Percentiles rank a stretch among this genome's conserved stretches.
These are phyloP conservation scores for Colletotrichum sp. DNA, from an alignment of 2,329 filamentous ascomycete genomes.

Conservation along the genomic window DNA sequence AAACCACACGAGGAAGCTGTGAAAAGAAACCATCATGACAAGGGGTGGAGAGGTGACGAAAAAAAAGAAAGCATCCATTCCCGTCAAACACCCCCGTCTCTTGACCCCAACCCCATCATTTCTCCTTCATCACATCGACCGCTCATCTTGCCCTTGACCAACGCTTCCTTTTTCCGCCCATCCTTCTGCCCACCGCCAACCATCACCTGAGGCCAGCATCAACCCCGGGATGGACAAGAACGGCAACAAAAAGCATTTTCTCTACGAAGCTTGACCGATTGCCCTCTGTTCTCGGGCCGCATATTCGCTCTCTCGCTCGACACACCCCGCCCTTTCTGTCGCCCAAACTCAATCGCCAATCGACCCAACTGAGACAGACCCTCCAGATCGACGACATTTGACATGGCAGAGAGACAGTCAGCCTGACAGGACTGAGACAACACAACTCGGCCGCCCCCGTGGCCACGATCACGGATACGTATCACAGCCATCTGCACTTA, in stretches of 20 bases:
- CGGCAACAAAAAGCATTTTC: background rate
- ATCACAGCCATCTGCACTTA: background rate
- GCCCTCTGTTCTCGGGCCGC: background rate
- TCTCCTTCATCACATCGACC: constrained; percentile 5
- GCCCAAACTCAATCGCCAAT: constrained; percentile 8
- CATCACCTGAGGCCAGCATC: background rate
- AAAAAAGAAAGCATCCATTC: constrained; percentile 6
- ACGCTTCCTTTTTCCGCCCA: background rate
- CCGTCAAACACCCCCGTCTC: background rate
- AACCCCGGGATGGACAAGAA: background rate
- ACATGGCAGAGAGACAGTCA: background rate
- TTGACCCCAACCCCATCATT: background rate
- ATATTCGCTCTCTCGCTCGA: background rate
- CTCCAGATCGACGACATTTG: constrained; percentile 11
- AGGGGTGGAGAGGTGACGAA: background rate
- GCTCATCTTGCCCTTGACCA: background rate
- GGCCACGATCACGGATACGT: background rate
- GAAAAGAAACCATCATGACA: background rate
- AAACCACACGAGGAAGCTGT: background rate
- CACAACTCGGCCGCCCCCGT: background rate
- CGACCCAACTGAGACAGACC: constrained; percentile 15
- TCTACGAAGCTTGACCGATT: background rate
- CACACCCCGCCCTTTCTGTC: background rate
- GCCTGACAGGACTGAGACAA: constrained; percentile 9
- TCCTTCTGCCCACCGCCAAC: background rate